Base-by-base conservation (phyloP, 2,329 filamentous ascomycete genomes). In the Colletotrichum orchidophilum region DNA sequence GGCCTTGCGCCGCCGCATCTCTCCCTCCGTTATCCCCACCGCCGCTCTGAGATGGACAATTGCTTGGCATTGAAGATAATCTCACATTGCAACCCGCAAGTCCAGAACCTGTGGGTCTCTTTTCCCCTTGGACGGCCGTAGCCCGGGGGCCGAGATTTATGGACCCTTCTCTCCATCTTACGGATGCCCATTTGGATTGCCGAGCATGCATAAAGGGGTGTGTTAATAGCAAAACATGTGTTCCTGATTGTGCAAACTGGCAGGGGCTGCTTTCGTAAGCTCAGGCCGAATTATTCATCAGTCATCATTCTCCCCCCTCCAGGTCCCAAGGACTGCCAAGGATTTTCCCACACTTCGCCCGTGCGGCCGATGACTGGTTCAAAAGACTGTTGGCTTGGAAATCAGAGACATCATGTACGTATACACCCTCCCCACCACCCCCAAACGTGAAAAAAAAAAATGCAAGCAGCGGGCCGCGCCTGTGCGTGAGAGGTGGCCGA, bases 261-360 rank as follows among this genome's bases (percentile, higher is more conserved):
- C 13, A 13, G 62, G n/a, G 49, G 5, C 4, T 58, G 68, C 27
- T 71, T 53, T 49, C 35, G 57, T 71, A 71, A 71, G 68, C 68
- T 55, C 63, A 58, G 26, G 57, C 50, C 50, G 55, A 50, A 70
- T 71, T 68, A 63, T 55, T 71, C 68, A 70, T 70, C 60, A n/a
- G 39, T 46, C 39, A 33, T 21, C 6, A 15, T 26, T 11, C n/a
- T n/a, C n/a, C n/a, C n/a, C n/a, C n/a, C n/a, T n/a, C 39, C 39
- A 46, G 39, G 39, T n/a, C 15, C 39, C 39, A 15, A 39, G 35
- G 18, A 18, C 39, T 46, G 18, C 3, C 39, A 46, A 46, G 39
- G 39, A 46, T 46, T 46, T 8, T 46, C 18, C 66, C 66, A 68
- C 24, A 58, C 39, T 52, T 69, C 58, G 57, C 60, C 66, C 39